A percentile compares a stretch with the other conserved stretches of the same genome.
Conservation (phyloP, 2,329 filamentous ascomycete genomes). For the Colletotrichum somersetense region DNA sequence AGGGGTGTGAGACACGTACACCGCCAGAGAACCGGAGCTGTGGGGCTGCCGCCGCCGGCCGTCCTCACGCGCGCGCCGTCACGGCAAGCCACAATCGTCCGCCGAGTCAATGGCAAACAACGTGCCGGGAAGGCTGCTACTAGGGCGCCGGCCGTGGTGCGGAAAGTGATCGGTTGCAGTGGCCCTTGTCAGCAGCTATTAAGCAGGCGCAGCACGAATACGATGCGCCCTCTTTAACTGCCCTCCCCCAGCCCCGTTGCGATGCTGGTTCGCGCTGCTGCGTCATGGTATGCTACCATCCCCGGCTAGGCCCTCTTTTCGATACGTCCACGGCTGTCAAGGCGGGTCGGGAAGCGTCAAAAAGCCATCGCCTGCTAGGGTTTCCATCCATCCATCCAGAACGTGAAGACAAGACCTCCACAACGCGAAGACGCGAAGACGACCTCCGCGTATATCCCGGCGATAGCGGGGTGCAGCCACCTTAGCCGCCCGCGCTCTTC, state of each 20-base stretch:
- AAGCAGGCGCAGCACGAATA: constrained; percentile 5
- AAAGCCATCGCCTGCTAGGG: background rate
- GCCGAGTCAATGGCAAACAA: background rate
- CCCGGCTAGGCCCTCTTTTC: background rate
- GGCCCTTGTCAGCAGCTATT: background rate
- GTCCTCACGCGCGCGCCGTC: constrained; percentile 4
- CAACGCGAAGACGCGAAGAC: background rate
- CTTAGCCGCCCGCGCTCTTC: background rate
- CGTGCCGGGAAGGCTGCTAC: background rate
- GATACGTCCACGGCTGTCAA: background rate
- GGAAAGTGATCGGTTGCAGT: background rate
- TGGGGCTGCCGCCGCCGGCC: constrained; percentile 3
- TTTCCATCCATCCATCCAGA: background rate
- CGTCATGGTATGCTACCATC: background rate
- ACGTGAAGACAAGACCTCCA: background rate
- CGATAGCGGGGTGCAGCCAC: background rate
- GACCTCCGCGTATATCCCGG: background rate
- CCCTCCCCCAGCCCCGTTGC: constrained; percentile 4
- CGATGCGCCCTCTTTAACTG: constrained; percentile 4
- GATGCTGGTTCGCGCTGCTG: background rate
- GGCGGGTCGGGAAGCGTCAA: background rate
- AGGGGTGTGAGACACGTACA: background rate
- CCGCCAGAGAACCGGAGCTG: constrained; percentile 13
- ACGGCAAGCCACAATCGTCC: constrained; percentile 8
- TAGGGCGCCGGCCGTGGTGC: background rate